phyloP scores from a whole-genome alignment of 768 basidiomycete genomes.

The Piloderma croceum region DNA sequence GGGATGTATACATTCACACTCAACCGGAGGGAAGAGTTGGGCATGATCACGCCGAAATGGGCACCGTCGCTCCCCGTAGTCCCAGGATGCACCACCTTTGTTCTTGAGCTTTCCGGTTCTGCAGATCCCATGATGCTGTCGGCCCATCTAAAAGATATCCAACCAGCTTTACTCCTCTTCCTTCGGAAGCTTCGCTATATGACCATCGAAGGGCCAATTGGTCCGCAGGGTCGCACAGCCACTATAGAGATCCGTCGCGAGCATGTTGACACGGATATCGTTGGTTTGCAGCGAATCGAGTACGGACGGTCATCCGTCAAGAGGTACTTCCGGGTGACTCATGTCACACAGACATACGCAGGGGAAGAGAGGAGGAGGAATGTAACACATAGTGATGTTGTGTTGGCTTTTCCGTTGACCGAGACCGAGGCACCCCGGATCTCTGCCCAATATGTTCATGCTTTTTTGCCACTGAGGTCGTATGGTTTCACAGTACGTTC shows the following conservation, averaged over 20 bases:
- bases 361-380: conserved; percentile 12
- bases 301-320: too few relatives aligned
- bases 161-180: conserved; percentile 19
- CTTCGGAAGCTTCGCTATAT: conserved; percentile 15
- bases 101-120: conserved; percentile 7
- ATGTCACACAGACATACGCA: conserved; percentile 5
- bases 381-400: conserved; percentile 14
- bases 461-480: conserved; percentile 18
- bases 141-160: conserved; percentile 10
- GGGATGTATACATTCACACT: conserved; percentile 17
- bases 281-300: too few relatives aligned
- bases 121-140: conserved; percentile 7
- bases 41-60: conserved; percentile 22
- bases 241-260: conserved; percentile 4
- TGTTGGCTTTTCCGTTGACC: conserved; percentile 19
- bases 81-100: conserved; percentile 20
- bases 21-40: conserved; percentile 10
- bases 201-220: conserved; percentile 5
- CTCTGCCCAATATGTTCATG: conserved; percentile 14
- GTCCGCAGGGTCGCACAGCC: background rate
- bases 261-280: too few relatives aligned
- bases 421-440: conserved; percentile 8
- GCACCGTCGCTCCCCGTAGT: background rate
- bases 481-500: conserved; percentile 21
- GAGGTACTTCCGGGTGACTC: conserved; percentile 9